Conservation (phyloP, 257 asterid genomes). For the Solanum piurae region DNA sequence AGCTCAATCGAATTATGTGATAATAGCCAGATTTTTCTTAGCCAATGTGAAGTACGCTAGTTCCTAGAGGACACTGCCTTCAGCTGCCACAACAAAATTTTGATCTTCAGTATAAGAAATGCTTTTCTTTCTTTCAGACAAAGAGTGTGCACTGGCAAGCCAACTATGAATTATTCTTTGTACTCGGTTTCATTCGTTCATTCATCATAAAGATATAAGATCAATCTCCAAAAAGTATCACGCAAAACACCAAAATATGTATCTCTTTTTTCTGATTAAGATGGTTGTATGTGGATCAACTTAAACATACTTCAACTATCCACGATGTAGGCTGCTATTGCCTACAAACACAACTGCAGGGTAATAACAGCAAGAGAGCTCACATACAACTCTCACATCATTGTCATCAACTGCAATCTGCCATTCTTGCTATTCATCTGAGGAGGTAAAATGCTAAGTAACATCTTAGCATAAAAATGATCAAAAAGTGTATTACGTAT, state of each 20-base stretch:
- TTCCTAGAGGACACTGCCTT: background rate
- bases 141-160: background rate
- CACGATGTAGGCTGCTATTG: background rate
- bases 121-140: background rate
- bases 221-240: background rate
- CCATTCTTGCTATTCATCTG: background rate
- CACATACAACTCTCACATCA: background rate
- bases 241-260: background rate
- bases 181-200: background rate
- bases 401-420: background rate
- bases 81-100: background rate
- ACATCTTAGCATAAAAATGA: background rate
- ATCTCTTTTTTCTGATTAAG: background rate
- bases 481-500: background rate
- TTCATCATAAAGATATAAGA: background rate
- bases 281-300: background rate
- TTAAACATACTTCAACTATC: background rate
- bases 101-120: background rate
- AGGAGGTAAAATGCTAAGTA: background rate
- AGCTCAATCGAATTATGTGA: conserved; percentile 21
- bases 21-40: background rate
- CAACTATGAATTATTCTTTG: background rate
- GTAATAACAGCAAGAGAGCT: background rate
- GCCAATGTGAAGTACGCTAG: background rate
- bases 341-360: background rate